Base-by-base conservation (phyloP, 805 yeast species). In the Limtongia smithiae region DNA sequence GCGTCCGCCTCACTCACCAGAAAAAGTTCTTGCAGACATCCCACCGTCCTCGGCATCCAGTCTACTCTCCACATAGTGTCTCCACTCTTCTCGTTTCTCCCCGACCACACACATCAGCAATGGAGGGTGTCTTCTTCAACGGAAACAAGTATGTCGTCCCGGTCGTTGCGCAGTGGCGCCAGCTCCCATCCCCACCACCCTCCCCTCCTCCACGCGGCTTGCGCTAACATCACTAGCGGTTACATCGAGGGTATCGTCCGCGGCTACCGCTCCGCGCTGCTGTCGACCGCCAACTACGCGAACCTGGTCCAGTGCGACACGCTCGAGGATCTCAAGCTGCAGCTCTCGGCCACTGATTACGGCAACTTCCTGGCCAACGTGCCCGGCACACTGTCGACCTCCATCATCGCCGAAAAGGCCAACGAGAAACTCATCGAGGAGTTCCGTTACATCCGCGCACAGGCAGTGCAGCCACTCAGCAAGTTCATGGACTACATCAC, bases 251-350 rank as follows among this genome's bases (percentile, higher is more conserved):
- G 91, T 38, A 79, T 94, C 30, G 95, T 91, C 36, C 82, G 98
- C 63, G 98, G 98, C 20, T 87, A 90, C 74, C 81, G 90, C 63
- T 81, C 84, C 50, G 96, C 95, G 0, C 74, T 93, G 24, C 67
- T 93, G 43, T 79, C 83, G 9, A 69, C 79, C 28, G 79, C 83
- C 59, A 97, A 90, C 69, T 93, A 93, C 69, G 75, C 85, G 64
- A 94, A 93, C 70, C 71, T 93, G 64, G 86, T 97, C 2, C 99
- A 93, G 68, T 94, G 98, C 71, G 98, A 94, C 62, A 80, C 85
- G 36, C 76, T 93, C 57, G 98, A 93, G 50, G 99, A 93, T 70
- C 75, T 94, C 64, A 91, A 89, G 70, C 74, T 94, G 48, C 98
- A 94, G 72, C 77, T 93, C 46, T 83, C 96, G 2, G 88, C 97